Conservation (phyloP, 768 basidiomycete genomes). For the Chlorophyllum brunneum region DNA sequence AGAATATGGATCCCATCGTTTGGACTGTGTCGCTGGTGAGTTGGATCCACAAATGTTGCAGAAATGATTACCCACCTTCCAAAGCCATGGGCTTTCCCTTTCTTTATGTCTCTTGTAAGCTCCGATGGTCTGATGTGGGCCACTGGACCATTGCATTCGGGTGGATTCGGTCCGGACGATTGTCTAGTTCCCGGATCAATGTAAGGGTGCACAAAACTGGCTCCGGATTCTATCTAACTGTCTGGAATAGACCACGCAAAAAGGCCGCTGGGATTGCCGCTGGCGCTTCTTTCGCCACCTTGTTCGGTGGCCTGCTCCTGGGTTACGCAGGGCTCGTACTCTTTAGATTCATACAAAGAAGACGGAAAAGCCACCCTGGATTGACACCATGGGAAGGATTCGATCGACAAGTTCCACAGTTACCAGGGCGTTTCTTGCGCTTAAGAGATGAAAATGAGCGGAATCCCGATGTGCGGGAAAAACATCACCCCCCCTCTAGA, state of each 20-base stretch:
- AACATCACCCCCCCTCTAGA: too few relatives aligned
- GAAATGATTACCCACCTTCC: constrained; percentile 23
- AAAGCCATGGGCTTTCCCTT: constrained; percentile 36
- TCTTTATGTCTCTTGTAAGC: constrained; percentile 45
- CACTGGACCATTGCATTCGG: constrained; percentile 46
- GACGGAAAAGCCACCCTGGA: neutral
- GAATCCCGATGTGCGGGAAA: too few relatives aligned
- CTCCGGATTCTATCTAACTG: neutral
- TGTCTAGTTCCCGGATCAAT: constrained; percentile 39
- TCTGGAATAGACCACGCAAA: neutral
- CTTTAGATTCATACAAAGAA: neutral
- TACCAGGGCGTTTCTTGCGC: too few relatives aligned
- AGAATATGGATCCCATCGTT: constrained; percentile 28
- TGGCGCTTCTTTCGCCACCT: neutral
- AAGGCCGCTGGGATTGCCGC: neutral
- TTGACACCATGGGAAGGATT: neutral
- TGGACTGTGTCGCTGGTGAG: constrained; percentile 40
- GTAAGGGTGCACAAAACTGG: constrained; percentile 17
- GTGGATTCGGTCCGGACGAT: constrained; percentile 31
- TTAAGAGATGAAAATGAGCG: too few relatives aligned
- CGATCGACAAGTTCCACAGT: too few relatives aligned
- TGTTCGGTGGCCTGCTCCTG: neutral
- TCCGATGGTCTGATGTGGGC: constrained; percentile 44
- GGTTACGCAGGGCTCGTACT: neutral
- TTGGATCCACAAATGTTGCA: neutral